Evolutionary conservation across 495 filamentous ascomycete species (phyloP), one percentile per base, ranked within the genome.

Genomic region (Jackrogersella multiformis): DNA sequence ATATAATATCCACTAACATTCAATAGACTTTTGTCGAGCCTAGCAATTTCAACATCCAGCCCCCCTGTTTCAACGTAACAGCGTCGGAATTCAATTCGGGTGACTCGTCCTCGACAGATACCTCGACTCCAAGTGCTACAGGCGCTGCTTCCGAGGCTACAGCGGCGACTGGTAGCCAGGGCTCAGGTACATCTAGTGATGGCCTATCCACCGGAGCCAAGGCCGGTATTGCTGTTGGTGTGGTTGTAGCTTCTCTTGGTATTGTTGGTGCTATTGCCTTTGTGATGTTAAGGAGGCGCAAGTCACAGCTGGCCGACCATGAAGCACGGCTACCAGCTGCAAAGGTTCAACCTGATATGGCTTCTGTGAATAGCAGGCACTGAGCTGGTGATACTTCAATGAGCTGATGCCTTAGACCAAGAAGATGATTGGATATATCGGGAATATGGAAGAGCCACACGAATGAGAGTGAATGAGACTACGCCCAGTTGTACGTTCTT

Each of bases 51-150:
- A 78, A 68, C 0, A 68, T 66, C 16, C 60, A 75, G n/a, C 69
- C 81, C 13, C 77, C 78, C 10, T 86, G 82, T 68, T 84, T 85
- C 72, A 85, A 86, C 63, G 79, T 84, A 0, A 81, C 82, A 0
- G 57, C 63, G 4, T 64, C 70, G 15, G 77, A 78, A 26, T 77
- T 78, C 67, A 61, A 73, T 46, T 53, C 66, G 5, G 66, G 56
- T n/a, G 44, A 45, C 18, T 49, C 71, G 1, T 74, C 71, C 9
- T 69, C 63, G 10, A 59, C 66, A 34, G 48, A 61, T 23, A 41
- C 42, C 38, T n/a, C 67, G 10, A 23, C 38, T 4, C 51, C 67
- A 13, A 62, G 56, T 44, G 36, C 65, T 30, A 51, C 57, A 6
- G 30, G 46, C 41, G 45, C 61, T 41, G 16, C 16, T 15, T 38